Percentiles rank a stretch among this genome's conserved stretches.
These are phyloP conservation scores for Phytophthora rubi DNA, from an alignment of 352 stramenopile genomes.

Conservation along the genomic window DNA sequence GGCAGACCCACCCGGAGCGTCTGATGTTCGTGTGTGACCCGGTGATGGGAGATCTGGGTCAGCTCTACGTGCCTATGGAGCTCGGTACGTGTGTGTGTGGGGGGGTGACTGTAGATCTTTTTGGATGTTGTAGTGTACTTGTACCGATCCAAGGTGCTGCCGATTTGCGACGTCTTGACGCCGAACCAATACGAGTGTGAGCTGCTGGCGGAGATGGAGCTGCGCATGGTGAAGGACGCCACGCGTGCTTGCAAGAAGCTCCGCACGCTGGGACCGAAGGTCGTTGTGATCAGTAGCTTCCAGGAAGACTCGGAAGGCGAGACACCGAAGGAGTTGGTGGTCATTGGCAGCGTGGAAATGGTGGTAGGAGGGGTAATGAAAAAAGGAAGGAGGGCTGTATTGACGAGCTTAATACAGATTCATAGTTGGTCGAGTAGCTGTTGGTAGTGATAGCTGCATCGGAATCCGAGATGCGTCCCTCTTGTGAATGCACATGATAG, in stretches of 20 bases:
- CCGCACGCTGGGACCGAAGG: conserved; percentile 67
- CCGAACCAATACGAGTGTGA: conserved; percentile 90
- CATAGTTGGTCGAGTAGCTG: too few relatives aligned
- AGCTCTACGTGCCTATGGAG: conserved; percentile 82
- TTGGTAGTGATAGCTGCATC: too few relatives aligned
- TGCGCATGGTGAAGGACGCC: conserved; percentile 70
- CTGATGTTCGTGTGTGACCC: conserved; percentile 86
- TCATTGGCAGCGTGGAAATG: conserved; percentile 56
- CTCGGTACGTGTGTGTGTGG: conserved; percentile 52
- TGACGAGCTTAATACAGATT: too few relatives aligned
- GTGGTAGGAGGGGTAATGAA: too few relatives aligned
- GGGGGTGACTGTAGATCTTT: conserved; percentile 1
- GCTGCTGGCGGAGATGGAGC: conserved; percentile 72
- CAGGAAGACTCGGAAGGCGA: conserved; percentile 42
- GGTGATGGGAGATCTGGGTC: conserved; percentile 81
- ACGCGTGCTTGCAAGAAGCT: conserved; percentile 77
- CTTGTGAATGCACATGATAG: too few relatives aligned
- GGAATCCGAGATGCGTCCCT: too few relatives aligned
- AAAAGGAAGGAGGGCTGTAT: too few relatives aligned
- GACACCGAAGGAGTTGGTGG: conserved; percentile 55
- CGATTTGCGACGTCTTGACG: conserved; percentile 85
- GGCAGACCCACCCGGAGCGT: conserved; percentile 52
- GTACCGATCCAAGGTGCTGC: conserved; percentile 78
- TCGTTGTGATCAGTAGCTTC: conserved; percentile 89
- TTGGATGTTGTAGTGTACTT: conserved; percentile 59